phyloP scores from a whole-genome alignment of 1,284 basidiomycete species.

The Naganishia albida region DNA sequence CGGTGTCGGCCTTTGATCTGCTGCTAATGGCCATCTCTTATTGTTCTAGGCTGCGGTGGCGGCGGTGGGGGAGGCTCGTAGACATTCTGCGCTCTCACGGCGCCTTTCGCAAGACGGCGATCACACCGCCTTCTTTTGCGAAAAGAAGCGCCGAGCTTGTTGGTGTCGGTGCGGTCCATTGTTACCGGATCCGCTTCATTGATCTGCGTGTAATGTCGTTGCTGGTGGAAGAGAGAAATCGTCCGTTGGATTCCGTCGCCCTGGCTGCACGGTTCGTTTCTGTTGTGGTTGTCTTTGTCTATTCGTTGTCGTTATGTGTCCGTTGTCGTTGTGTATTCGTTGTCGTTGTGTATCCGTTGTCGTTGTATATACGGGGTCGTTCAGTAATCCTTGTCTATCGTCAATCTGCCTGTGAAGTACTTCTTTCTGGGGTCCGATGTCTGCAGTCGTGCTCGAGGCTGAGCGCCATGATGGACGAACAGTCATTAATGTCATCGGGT shows the following conservation, averaged over 20 bases:
- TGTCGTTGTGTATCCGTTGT: not conserved
- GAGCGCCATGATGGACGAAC: not conserved
- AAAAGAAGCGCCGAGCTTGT: too few relatives aligned
- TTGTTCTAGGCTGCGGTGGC: not conserved
- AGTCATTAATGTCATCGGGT: slow-evolving; percentile 2
- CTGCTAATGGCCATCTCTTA: not conserved
- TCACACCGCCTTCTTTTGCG: too few relatives aligned
- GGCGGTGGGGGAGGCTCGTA: not conserved
- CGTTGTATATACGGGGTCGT: not conserved
- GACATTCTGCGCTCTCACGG: not conserved
- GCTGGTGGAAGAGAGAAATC: too few relatives aligned
- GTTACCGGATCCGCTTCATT: not conserved
- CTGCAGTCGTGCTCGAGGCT: too few relatives aligned
- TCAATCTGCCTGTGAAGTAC: not conserved
- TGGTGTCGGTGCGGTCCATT: too few relatives aligned
- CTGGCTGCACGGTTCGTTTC: too few relatives aligned
- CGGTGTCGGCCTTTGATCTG: not conserved
- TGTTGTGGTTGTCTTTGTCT: too few relatives aligned
- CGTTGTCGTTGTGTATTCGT: not conserved
- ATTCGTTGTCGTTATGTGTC: too few relatives aligned
- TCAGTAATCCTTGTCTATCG: not conserved
- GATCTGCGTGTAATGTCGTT: not conserved
- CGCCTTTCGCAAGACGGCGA: too few relatives aligned
- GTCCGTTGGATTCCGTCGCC: too few relatives aligned
- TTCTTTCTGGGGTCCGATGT: too few relatives aligned